Evolutionary conservation across 495 filamentous ascomycete species (phyloP), one percentile per base, ranked within the genome.

Genomic region (Pseudoneurospora amorphoporcata): DNA sequence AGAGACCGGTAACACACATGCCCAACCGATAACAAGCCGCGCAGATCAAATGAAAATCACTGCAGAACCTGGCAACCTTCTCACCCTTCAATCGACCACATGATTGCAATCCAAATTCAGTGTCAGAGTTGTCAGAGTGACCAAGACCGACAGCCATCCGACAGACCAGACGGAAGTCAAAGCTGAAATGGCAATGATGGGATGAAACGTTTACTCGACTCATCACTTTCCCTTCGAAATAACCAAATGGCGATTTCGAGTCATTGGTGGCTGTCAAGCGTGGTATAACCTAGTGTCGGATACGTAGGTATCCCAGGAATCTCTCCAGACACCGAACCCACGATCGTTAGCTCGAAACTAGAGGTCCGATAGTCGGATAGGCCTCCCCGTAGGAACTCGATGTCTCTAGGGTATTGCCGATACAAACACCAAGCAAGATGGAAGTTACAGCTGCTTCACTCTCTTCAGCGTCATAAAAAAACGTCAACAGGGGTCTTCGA

Each of bases 11-110:
- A 29, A 29, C 45, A 53, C 45, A 53, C 45, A 53, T 53, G 17
- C 43, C 43, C 43, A 47, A 19, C 43, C 43, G 43, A 58, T 58
- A 14, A 61, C 23, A 61, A 35, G 29, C 53, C 14, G 53, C 14
- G 72, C 35, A 68, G 39, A 74, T 72, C 35, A 68, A 65, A 32
- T 45, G 72, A 71, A 72, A 32, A 74, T 74, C 72, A 68, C 58
- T 72, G 71, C 73, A 58, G 68, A 74, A 65, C 65, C 72, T 40
- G 73, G 71, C 45, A 74, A 58, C 53, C 37, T 73, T 35, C 29
- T 65, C 53, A 65, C 14, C 53, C 53, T 65, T 65, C 29, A 35
- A 65, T 65, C 29, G 35, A 35, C 53, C 53, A 65, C 53, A 65
- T 65, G 53, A 65, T 35, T 65, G 53, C 53, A 65, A 35, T 4